Evolutionary conservation across 306 rosid genomes (phyloP), one percentile per base, ranked within the genome.

Genomic region (Glycine latifolia): DNA sequence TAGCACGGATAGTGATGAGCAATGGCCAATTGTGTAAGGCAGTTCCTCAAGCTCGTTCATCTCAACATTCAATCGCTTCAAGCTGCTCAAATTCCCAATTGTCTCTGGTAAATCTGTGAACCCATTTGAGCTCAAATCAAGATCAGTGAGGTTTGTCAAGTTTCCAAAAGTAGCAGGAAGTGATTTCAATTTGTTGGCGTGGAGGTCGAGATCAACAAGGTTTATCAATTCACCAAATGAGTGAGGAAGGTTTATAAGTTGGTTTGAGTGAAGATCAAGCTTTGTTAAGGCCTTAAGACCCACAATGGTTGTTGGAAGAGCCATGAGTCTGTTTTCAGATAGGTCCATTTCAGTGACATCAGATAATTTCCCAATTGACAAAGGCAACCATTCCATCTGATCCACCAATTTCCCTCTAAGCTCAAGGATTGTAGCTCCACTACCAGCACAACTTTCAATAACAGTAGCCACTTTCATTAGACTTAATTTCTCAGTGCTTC

Each of bases 231-330:
- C 98, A 7, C 97, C 99, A 70, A 95, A 90, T 31, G 95, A 84
- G 12, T 86, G 89, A 1, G 99, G 98, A 82, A 95, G 97, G 89
- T 91, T 93, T 81, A 87, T 87, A 26, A 95, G 84, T 61, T 93
- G 99, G 89, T 95, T 93, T 4, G 96, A 92, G 87, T 91, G 97
- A 84, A 95, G 87, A 83, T 87, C 94, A 33, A 95, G 91, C 88
- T 90, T 95, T 67, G 79, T 84, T 70, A 95, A 89, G 79, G 94
- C 90, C 84, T 75, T 88, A 79, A 95, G 97, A 79, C 85, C 86
- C 53, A 74, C 85, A 3, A 95, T 84, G 7, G 93, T 88, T 56
- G 89, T 83, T 73, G 98, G 98, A 85, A 95, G 97, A 79, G 94
- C 97, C 95, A 90, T 88, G 84, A 95, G 88, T 69, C 87, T 83